Evolutionary conservation across 2,329 filamentous ascomycete species (phyloP).

Genomic region (Penicillium sp.): DNA sequence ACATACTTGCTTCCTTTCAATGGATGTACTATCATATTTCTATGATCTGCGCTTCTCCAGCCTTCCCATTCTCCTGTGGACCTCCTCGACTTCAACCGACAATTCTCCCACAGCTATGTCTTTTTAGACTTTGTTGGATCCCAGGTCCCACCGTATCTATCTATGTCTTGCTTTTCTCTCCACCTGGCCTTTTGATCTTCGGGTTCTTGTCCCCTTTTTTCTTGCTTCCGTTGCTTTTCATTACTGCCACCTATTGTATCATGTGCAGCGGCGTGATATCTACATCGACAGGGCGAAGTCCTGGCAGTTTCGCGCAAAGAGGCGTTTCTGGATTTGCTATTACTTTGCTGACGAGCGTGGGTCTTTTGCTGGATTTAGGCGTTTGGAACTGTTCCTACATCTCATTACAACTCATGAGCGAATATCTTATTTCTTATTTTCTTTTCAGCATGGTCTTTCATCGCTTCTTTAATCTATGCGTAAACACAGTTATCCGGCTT

Average conservation of each 20-base stretch:
- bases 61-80: slow-evolving; percentile 15
- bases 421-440: neutral
- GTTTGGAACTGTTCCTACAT: neutral
- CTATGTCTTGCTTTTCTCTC: neutral
- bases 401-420: slow-evolving; percentile 5
- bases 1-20: slow-evolving; percentile 28
- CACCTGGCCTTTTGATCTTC: neutral
- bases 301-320: slow-evolving; percentile 12
- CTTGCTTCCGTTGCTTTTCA: neutral
- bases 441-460: neutral
- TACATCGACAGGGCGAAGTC: slow-evolving; percentile 1
- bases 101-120: slow-evolving; percentile 15
- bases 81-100: neutral
- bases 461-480: too few species aligned
- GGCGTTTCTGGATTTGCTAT: slow-evolving; percentile 16
- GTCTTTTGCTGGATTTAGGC: neutral
- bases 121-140: slow-evolving; percentile 20
- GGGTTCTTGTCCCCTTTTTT: neutral
- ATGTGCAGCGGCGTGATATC: slow-evolving; percentile 16
- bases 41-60: slow-evolving; percentile 14
- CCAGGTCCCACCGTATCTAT: slow-evolving; percentile 7
- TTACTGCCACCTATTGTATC: slow-evolving; percentile 16
- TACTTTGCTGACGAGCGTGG: slow-evolving; percentile 3
- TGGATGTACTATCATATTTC: slow-evolving; percentile 35
- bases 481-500: too few species aligned